phyloP scores from a whole-genome alignment of 2,329 filamentous ascomycete species.

The Trichophyton simii region DNA sequence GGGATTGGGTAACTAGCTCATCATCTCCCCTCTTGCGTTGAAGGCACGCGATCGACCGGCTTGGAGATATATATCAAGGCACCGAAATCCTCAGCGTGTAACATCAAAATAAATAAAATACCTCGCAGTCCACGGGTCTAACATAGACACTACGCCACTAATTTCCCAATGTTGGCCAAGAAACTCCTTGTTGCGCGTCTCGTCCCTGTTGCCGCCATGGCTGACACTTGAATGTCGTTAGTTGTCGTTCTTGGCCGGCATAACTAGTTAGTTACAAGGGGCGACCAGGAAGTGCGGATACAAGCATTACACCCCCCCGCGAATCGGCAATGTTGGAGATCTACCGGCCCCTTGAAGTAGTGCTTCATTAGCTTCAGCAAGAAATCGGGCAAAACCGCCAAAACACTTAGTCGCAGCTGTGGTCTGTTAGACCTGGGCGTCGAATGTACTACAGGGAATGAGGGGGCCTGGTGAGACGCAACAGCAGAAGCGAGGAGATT shows the following conservation, averaged over 20 bases:
- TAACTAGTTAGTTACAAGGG: not conserved
- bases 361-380: not conserved
- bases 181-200: not conserved
- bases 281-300: not conserved
- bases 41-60: no score
- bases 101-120: no score
- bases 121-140: not conserved
- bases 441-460: not conserved
- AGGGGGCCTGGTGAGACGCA: no score
- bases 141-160: not conserved
- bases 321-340: not conserved
- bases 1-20: no score
- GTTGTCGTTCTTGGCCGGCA: not conserved
- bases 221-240: not conserved
- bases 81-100: no score
- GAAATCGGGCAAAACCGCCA: not conserved
- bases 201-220: not conserved
- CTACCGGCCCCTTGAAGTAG: not conserved
- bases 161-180: not conserved
- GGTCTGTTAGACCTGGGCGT: not conserved
- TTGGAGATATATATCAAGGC: no score
- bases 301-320: not conserved
- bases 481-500: not conserved
- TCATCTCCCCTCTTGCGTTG: no score
- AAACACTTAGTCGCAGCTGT: not conserved